phyloP scores from a whole-genome alignment of 2,329 filamentous ascomycete genomes.

The Xylariaceae sp. region DNA sequence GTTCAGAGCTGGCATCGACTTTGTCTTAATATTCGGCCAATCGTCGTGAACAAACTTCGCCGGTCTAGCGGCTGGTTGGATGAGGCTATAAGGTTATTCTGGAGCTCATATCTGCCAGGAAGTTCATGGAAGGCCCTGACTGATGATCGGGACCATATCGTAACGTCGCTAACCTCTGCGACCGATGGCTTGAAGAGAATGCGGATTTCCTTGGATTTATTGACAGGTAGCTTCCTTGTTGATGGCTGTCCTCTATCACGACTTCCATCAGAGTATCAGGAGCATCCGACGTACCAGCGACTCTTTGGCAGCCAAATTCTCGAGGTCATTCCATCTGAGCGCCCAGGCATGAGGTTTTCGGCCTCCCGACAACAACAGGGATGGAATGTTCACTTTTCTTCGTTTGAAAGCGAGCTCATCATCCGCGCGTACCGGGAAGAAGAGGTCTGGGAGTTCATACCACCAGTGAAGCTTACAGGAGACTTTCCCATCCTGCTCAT shows the following conservation, averaged over 20 bases:
- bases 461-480: background rate
- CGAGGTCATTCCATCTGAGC: slow-evolving; percentile 1
- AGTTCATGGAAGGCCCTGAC: background rate
- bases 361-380: slow-evolving; percentile 1
- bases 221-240: slow-evolving; percentile 1
- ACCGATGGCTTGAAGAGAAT: background rate
- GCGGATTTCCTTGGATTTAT: background rate
- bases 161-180: background rate
- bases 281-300: slow-evolving; percentile 1
- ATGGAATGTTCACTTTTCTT: slow-evolving; percentile 1
- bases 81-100: background rate
- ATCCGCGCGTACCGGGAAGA: background rate
- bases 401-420: background rate
- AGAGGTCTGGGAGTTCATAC: slow-evolving; percentile 1
- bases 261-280: background rate
- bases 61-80: background rate
- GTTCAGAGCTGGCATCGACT: background rate
- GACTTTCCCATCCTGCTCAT: slow-evolving; percentile 1
- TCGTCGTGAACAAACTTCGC: background rate
- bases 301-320: slow-evolving; percentile 2
- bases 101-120: background rate
- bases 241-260: background rate
- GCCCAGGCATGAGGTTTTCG: background rate
- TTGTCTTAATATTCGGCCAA: background rate
- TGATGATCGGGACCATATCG: background rate